Percentiles rank a stretch among this genome's conserved stretches.
These are phyloP conservation scores for Clarireedia homoeocarpa DNA, from an alignment of 2,329 filamentous ascomycete genomes.

Conservation along the genomic window DNA sequence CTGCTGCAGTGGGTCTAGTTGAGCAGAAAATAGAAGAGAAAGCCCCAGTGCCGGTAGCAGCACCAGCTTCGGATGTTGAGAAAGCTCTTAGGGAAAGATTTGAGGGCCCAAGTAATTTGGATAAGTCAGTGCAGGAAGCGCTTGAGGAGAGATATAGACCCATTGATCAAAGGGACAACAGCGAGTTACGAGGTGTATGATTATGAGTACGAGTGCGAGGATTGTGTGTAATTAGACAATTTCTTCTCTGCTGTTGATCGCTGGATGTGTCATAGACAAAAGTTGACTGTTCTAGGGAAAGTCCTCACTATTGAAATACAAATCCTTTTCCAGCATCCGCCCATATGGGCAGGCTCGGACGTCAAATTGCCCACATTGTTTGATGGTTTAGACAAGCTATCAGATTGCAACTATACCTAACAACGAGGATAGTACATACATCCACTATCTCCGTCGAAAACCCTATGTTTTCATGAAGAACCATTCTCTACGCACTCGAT, in stretches of 20 bases:
- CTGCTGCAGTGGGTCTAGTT: slow-evolving; percentile 30
- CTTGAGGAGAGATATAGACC: slow-evolving; percentile 48
- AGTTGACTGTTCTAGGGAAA: slow-evolving; percentile 1
- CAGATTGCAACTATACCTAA: background rate
- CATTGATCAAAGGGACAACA: slow-evolving; percentile 32
- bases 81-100: slow-evolving; percentile 47
- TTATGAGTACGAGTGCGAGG: background rate
- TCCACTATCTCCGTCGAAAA: too few relatives aligned
- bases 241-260: slow-evolving; percentile 8
- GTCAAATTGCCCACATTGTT: background rate
- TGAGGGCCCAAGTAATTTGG: slow-evolving; percentile 34
- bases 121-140: slow-evolving; percentile 45
- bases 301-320: background rate
- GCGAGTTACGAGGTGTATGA: slow-evolving; percentile 31
- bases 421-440: too few relatives aligned
- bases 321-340: slow-evolving; percentile 6
- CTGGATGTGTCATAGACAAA: slow-evolving; percentile 10
- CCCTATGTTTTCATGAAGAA: background rate
- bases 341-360: slow-evolving; percentile 1
- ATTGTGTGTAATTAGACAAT: slow-evolving; percentile 9
- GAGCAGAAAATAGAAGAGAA: slow-evolving; percentile 31
- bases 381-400: background rate
- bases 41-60: slow-evolving; percentile 9
- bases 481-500: background rate
- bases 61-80: slow-evolving; percentile 29